phyloP scores from a whole-genome alignment of 176 grass and related monocot species.

The Microstegium vimineum region DNA sequence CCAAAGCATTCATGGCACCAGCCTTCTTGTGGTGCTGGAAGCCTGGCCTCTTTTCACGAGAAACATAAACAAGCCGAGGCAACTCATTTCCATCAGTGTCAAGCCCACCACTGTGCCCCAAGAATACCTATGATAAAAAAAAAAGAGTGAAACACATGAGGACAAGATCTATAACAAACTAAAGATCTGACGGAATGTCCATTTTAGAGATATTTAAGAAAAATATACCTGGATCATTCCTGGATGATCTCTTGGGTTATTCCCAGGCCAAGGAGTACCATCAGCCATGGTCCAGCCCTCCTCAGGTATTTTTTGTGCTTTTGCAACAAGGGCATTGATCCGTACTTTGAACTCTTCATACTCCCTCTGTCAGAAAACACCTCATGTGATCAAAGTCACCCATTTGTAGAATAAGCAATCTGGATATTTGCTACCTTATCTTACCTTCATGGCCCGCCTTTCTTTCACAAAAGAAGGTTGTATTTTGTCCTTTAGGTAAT shows the following conservation, averaged over 20 bases:
- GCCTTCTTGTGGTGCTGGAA: slow-evolving; percentile 97
- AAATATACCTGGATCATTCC: slow-evolving; percentile 89
- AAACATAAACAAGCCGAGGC: slow-evolving; percentile 92
- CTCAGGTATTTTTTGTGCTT: slow-evolving; percentile 92
- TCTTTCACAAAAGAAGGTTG: slow-evolving; percentile 95
- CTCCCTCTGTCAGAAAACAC: slow-evolving; percentile 63
- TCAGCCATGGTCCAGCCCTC: slow-evolving; percentile 97
- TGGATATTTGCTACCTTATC: background rate
- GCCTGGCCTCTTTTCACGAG: slow-evolving; percentile 96
- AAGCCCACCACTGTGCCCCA: slow-evolving; percentile 90
- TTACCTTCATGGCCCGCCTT: slow-evolving; percentile 92
- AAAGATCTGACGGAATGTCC: background rate
- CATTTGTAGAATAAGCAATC: background rate
- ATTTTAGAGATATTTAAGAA: slow-evolving; percentile 6
- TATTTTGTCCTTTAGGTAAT: slow-evolving; percentile 94
- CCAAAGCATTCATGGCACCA: slow-evolving; percentile 98
- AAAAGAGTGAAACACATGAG: slow-evolving; percentile 18
- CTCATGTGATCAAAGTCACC: background rate
- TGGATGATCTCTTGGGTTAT: slow-evolving; percentile 87
- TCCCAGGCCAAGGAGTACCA: slow-evolving; percentile 94
- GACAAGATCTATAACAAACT: background rate
- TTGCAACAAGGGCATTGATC: slow-evolving; percentile 93
- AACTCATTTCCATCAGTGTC: slow-evolving; percentile 96
- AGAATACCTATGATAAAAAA: slow-evolving; percentile 64
- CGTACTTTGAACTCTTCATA: slow-evolving; percentile 93